Evolutionary conservation across 768 basidiomycete species (phyloP).

Genomic region (Macrocybe gigantea): DNA sequence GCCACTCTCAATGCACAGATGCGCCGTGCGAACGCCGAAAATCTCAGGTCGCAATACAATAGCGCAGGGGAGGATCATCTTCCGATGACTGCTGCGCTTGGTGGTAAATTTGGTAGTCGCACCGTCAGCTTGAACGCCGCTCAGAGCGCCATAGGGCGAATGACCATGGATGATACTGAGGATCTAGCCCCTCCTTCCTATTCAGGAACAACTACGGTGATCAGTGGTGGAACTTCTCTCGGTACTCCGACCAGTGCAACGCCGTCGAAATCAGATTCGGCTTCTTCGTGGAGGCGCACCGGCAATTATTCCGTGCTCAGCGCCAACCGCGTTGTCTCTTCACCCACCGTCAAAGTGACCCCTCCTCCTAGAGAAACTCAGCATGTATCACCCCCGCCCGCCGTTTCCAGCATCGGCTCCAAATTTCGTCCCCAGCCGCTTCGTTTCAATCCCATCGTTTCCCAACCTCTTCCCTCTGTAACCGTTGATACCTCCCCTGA

Average conservation of each 20-base stretch:
- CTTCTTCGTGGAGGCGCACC: conserved; percentile 76
- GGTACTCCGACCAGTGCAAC: conserved; percentile 37
- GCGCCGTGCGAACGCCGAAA: conserved; percentile 64
- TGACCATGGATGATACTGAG: conserved; percentile 26
- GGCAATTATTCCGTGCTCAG: conserved; percentile 65
- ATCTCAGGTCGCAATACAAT: conserved; percentile 55
- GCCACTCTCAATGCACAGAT: conserved; percentile 48
- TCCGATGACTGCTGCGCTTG: conserved; percentile 78
- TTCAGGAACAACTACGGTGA: conserved; percentile 58
- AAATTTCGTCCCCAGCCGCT: conserved; percentile 64
- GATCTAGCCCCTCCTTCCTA: conserved; percentile 43
- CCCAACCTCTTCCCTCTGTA: conserved; percentile 48
- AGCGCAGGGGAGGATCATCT: conserved; percentile 49
- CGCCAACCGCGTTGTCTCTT: conserved; percentile 50
- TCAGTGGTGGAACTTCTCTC: conserved; percentile 70
- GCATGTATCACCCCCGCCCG: conserved; percentile 45
- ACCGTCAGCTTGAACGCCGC: conserved; percentile 32
- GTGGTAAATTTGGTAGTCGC: conserved; percentile 72
- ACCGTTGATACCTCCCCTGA: conserved; percentile 44
- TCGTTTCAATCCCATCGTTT: conserved; percentile 49
- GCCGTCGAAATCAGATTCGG: conserved; percentile 80
- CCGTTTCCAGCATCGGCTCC: conserved; percentile 14
- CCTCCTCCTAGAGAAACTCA: conserved; percentile 57
- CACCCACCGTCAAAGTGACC: conserved; percentile 66
- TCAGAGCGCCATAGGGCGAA: conserved; percentile 17